Base-by-base conservation (phyloP, 192 early-diverging fungal genomes). In the Martensiomyces pterosporus region DNA sequence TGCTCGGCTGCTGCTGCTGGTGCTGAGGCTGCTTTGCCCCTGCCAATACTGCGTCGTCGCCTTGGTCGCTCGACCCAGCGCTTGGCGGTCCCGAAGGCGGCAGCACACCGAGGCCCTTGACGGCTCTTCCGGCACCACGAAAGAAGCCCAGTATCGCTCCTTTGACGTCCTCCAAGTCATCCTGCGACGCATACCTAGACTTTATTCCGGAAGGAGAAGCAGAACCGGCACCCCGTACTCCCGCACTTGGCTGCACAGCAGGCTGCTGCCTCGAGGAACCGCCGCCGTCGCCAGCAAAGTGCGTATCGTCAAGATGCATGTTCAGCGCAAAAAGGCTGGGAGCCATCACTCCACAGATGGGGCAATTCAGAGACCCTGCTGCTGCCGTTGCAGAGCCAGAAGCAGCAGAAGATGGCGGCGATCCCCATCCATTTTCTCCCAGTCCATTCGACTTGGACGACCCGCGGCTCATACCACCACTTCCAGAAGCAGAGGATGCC, bases 341-440 rank as follows among this genome's bases (percentile, higher is more conserved):
- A 16, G 72, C 72, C 54, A 54, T 48, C 13, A 69, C 72, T n/a
- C 66, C 66, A 40, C 72, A 75, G 21, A 75, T 75, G 0, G 72
- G 72, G 19, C 72, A 75, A 24, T 51, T 47, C 37, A 74, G 37
- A 16, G 49, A 9, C 25, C 15, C 33, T 29, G 12, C 59, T 33
- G 49, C 43, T 13, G 39, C 38, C 27, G 23, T 26, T 41, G 48
- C 57, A 43, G 37, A n/a, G n/a, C n/a, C n/a, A n/a, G n/a, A n/a
- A n/a, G n/a, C n/a, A n/a, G n/a, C n/a, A n/a, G n/a, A n/a, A n/a
- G n/a, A n/a, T n/a, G n/a, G n/a, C n/a, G n/a, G n/a, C n/a, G n/a
- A n/a, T n/a, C n/a, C n/a, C n/a, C n/a, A n/a, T n/a, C n/a, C n/a
- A n/a, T n/a, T n/a, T n/a, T n/a, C n/a, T n/a, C n/a, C n/a, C n/a